Evolutionary conservation across 2,329 filamentous ascomycete genomes (phyloP), one percentile per base, ranked within the genome.

Genomic region (Diaporthe batatas): DNA sequence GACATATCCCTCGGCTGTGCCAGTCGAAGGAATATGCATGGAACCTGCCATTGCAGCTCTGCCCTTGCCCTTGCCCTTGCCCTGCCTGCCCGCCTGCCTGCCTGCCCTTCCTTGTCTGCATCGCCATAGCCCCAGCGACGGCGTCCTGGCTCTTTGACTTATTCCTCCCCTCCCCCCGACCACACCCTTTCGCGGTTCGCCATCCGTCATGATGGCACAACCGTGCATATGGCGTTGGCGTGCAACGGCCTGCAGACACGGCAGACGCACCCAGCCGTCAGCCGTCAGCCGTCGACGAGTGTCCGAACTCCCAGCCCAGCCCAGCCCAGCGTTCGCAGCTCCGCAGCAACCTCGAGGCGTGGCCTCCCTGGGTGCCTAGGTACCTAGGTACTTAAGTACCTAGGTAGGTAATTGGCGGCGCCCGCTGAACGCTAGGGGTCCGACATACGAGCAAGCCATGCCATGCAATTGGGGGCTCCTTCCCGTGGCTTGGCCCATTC

Each of bases 21-120:
- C 68, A 68, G 44, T 55, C 32, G 72, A 67, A 71, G 72, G 72
- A 71, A 70, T 72, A 51, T 64, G 71, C 57, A 53, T 71, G 42
- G 54, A 54, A 62, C 67, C 55, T 53, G 21, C 49, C 64, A 72
- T 47, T 53, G 59, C 70, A 53, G 54, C 64, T n/a, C 64, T 51
- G 32, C 21, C 34, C 53, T 39, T 68, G 21, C 42, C 34, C 49
- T 67, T 68, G 21, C 42, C 34, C 49, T 67, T 65, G 25, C 6
- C 36, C 16, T 25, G 36, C 11, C 36, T 29, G 29, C 29, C 5
- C 29, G 2, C 29, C 5, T 29, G 2, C 36, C 3, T 14, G 36
- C 12, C 36, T 39, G n/a, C n/a, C n/a, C n/a, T n/a, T n/a, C n/a
- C n/a, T n/a, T n/a, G n/a, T n/a, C n/a, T 39, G 64, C 70, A 44